Conservation (phyloP, 1,284 basidiomycete genomes). For the Inonotus hispidus region DNA sequence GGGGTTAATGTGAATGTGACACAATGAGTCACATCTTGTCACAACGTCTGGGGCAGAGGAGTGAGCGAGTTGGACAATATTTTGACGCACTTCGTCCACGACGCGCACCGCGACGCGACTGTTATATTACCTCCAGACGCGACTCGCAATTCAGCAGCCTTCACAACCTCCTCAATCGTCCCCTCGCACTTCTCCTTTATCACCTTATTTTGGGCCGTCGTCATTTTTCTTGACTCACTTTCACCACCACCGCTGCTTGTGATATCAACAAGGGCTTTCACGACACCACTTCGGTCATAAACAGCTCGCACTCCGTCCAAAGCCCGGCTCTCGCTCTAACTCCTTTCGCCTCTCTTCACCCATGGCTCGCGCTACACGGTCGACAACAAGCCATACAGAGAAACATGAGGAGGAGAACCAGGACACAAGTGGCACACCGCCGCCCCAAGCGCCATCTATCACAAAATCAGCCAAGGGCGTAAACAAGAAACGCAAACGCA, state of each 20-base stretch:
- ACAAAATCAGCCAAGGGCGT: slow-evolving; percentile 27
- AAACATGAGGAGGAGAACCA: slow-evolving; percentile 29
- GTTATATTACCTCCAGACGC: background rate
- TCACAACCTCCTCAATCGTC: background rate
- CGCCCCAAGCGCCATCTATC: slow-evolving; percentile 18
- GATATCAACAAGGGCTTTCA: background rate
- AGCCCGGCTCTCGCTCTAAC: background rate
- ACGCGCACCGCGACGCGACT: slow-evolving; percentile 15
- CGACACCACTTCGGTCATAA: background rate
- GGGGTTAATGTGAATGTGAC: background rate
- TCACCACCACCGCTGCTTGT: background rate
- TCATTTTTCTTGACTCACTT: background rate
- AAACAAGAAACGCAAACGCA: slow-evolving; percentile 64
- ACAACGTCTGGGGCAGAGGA: background rate
- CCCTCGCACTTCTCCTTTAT: background rate
- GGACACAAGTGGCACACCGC: slow-evolving; percentile 8
- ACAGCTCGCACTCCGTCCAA: background rate
- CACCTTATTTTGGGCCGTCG: background rate
- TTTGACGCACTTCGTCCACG: background rate
- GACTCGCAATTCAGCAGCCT: background rate
- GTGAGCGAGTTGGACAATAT: background rate
- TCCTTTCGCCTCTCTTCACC: background rate
- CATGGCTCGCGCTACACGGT: slow-evolving; percentile 72
- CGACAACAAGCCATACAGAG: slow-evolving; percentile 39
- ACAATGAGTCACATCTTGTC: background rate